Conservation (phyloP, 176 grass and related monocot species). For the Oryza meridionalis region DNA sequence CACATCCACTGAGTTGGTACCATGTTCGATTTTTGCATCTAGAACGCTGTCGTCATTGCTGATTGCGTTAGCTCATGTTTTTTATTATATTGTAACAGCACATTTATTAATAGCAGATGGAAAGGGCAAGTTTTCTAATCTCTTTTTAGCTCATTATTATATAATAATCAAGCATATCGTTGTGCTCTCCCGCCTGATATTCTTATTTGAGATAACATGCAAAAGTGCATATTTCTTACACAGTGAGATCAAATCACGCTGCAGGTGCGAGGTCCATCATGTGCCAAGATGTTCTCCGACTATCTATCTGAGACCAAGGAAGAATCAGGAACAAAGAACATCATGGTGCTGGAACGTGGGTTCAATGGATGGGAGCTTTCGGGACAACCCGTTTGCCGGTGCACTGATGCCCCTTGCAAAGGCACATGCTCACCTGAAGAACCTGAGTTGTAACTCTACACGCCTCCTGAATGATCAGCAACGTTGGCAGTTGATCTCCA, state of each 20-base stretch:
- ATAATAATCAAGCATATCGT: not conserved
- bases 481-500: not conserved
- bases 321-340: conserved; percentile 57
- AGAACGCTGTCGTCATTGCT: not conserved
- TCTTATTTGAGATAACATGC: not conserved
- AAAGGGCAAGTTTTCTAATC: not conserved
- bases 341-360: conserved; percentile 84
- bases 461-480: not conserved
- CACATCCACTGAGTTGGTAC: not conserved
- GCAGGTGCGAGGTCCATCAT: conserved; percentile 81
- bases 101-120: not conserved
- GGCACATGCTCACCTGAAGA: conserved; percentile 31
- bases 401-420: conserved; percentile 67
- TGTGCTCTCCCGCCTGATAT: not conserved
- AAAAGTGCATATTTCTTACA: not conserved
- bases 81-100: not conserved
- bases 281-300: conserved; percentile 66
- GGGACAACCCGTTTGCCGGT: conserved; percentile 67
- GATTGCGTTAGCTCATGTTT: not conserved
- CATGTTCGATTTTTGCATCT: not conserved
- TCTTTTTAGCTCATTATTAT: not conserved
- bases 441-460: not conserved
- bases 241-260: not conserved
- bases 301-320: conserved; percentile 61
- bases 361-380: conserved; percentile 83